phyloP scores from a whole-genome alignment of 169 alveolate species.

The Eimeria praecox region DNA sequence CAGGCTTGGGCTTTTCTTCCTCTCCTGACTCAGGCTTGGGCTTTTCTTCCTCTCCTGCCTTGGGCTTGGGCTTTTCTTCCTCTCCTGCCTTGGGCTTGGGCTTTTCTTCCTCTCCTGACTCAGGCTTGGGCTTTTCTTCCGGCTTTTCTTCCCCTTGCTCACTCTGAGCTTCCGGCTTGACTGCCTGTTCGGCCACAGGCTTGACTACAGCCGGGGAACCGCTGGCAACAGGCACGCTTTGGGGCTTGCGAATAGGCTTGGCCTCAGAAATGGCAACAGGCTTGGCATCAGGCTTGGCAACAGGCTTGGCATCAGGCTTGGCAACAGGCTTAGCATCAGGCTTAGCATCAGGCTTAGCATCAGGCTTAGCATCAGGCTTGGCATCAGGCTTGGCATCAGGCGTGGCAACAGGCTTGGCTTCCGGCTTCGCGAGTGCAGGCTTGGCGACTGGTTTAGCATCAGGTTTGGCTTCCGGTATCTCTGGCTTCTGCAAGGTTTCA shows the following conservation, averaged over 20 bases:
- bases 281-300: not conserved
- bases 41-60: not conserved
- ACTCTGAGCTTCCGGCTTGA: not conserved
- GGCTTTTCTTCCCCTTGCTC: not conserved
- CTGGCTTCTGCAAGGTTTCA: not conserved
- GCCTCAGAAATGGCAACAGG: not conserved
- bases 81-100: not conserved
- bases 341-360: not conserved
- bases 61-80: not conserved
- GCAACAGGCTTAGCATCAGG: not conserved
- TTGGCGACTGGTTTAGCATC: not conserved
- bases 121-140: not conserved
- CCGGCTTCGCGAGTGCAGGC: not conserved
- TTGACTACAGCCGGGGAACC: not conserved
- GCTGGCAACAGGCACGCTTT: not conserved
- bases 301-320: not conserved
- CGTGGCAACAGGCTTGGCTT: not conserved
- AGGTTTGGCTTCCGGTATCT: not conserved
- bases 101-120: constrained; percentile 25
- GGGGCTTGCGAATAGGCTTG: not conserved
- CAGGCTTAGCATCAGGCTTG: not conserved
- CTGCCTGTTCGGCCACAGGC: not conserved
- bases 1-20: not conserved
- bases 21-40: not conserved
- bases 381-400: not conserved